These are phyloP conservation scores for Aspergillus pseudoglaucus DNA, from an alignment of 2,329 filamentous ascomycete genomes.

Conservation along the genomic window DNA sequence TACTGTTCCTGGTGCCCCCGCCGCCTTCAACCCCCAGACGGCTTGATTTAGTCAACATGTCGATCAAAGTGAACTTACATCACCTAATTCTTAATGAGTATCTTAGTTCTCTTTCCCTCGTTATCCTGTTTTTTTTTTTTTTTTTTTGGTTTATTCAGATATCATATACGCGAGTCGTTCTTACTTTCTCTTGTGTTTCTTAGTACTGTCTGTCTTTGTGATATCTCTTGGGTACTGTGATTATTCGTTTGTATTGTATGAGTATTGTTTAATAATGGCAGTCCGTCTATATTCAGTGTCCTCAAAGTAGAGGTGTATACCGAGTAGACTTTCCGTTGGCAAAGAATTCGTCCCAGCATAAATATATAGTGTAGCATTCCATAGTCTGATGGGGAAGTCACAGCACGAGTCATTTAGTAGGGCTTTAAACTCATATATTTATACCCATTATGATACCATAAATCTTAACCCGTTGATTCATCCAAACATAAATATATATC, in stretches of 20 bases:
- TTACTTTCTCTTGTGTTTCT: neutral
- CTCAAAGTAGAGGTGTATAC: neutral
- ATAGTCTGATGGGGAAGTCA: neutral
- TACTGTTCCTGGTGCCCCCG: slow-evolving; percentile 10
- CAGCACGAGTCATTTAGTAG: too few relatives aligned
- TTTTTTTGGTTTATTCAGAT: slow-evolving; percentile 1
- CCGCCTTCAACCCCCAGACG: slow-evolving; percentile 18
- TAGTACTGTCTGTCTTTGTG: neutral
- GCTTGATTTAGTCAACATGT: slow-evolving; percentile 6
- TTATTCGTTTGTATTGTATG: slow-evolving; percentile 1
- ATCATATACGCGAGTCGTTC: slow-evolving; percentile 5
- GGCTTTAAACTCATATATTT: neutral
- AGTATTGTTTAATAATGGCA: neutral
- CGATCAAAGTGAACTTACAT: neutral
- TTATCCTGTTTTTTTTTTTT: neutral
- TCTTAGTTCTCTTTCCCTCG: neutral
- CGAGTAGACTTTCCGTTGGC: neutral
- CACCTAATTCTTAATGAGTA: neutral
- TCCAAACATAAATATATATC: neutral
- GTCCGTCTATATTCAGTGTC: neutral
- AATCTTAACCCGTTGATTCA: too few relatives aligned
- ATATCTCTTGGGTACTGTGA: neutral
- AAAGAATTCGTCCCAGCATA: neutral
- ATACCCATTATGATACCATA: neutral
- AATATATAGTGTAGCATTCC: neutral